These are phyloP conservation scores for Ogataea philodendri DNA, from an alignment of 805 yeast genomes.

Conservation along the genomic window DNA sequence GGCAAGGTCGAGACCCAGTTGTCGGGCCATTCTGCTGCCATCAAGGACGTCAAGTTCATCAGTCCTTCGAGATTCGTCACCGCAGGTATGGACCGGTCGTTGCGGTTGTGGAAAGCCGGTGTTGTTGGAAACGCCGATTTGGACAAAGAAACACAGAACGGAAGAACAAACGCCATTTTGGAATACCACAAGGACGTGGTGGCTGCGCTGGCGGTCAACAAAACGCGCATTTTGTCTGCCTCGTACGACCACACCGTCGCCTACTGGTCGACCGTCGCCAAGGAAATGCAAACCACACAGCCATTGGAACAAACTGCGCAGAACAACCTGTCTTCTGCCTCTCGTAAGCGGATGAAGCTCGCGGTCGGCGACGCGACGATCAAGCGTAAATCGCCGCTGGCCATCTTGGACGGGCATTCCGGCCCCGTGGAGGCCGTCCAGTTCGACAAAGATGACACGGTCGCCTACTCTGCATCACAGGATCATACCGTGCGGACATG, in stretches of 20 bases:
- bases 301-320: slow-evolving; percentile 41
- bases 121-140: slow-evolving; percentile 42
- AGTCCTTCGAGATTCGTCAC: slow-evolving; percentile 73
- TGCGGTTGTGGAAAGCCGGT: slow-evolving; percentile 82
- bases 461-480: slow-evolving; percentile 91
- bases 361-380: slow-evolving; percentile 74
- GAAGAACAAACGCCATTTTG: slow-evolving; percentile 77
- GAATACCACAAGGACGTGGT: slow-evolving; percentile 91
- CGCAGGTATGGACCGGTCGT: slow-evolving; percentile 84
- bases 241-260: slow-evolving; percentile 79
- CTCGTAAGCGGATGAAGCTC: slow-evolving; percentile 83
- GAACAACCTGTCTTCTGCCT: slow-evolving; percentile 61
- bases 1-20: slow-evolving; percentile 80
- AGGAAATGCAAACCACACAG: slow-evolving; percentile 71
- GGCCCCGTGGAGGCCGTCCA: slow-evolving; percentile 86
- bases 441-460: slow-evolving; percentile 76
- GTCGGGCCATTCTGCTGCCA: slow-evolving; percentile 85
- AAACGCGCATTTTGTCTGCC: slow-evolving; percentile 72
- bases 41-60: slow-evolving; percentile 79
- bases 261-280: slow-evolving; percentile 83
- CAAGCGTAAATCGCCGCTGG: slow-evolving; percentile 78
- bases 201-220: slow-evolving; percentile 65
- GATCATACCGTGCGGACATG: slow-evolving; percentile 95
- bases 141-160: slow-evolving; percentile 46
- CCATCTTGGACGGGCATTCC: slow-evolving; percentile 74